phyloP scores from a whole-genome alignment of 2,329 filamentous ascomycete genomes.

The Phoma sp. region DNA sequence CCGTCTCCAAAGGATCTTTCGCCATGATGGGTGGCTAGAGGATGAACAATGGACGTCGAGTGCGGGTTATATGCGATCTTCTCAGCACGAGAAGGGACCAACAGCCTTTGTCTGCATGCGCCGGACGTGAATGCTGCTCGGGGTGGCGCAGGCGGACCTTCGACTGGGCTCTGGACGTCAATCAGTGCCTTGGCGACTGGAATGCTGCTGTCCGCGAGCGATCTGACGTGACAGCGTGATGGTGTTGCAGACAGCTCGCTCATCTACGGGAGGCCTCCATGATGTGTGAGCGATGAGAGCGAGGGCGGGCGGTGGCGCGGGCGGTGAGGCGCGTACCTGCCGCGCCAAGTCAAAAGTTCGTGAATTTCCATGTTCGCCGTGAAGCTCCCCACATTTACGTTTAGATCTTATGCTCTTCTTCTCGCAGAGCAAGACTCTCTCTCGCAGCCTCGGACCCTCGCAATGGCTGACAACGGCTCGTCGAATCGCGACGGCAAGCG shows the following conservation, averaged over 20 bases:
- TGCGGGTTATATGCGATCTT: slow-evolving; percentile 1
- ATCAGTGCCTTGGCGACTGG: slow-evolving; percentile 9
- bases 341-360: slow-evolving; percentile 27
- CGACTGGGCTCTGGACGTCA: not conserved
- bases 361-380: slow-evolving; percentile 23
- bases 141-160: slow-evolving; percentile 5
- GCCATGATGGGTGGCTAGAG: slow-evolving; percentile 19
- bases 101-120: slow-evolving; percentile 17
- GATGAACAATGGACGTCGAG: not conserved
- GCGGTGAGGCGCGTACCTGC: slow-evolving; percentile 32
- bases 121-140: slow-evolving; percentile 7
- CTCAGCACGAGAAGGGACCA: slow-evolving; percentile 9
- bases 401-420: slow-evolving; percentile 31
- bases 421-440: slow-evolving; percentile 27
- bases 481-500: slow-evolving; percentile 39
- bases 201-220: slow-evolving; percentile 19
- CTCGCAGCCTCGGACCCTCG: slow-evolving; percentile 22
- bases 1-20: slow-evolving; percentile 65
- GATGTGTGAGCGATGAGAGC: slow-evolving; percentile 7
- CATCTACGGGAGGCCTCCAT: slow-evolving; percentile 15
- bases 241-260: slow-evolving; percentile 11
- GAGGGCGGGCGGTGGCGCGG: slow-evolving; percentile 26
- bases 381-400: slow-evolving; percentile 17
- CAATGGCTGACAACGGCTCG: slow-evolving; percentile 35
- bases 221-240: slow-evolving; percentile 22